Base-by-base conservation (phyloP, 2,329 filamentous ascomycete species). In the Zopfia rhizophila region DNA sequence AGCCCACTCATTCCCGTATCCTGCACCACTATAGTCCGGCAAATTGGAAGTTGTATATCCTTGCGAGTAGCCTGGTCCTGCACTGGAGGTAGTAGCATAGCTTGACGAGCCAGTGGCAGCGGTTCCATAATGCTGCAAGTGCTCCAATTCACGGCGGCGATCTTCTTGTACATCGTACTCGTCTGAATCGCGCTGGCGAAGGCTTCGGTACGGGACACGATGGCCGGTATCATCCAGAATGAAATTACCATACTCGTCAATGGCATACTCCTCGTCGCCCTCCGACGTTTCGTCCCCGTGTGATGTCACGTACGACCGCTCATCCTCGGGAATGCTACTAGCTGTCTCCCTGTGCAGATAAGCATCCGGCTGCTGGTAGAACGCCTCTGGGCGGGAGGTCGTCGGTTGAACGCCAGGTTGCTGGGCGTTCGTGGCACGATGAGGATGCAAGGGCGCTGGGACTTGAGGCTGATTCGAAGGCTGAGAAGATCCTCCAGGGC, bases 111-210 rank as follows among this genome's bases (percentile, higher is more conserved):
- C 70, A 24, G 55, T 62, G 14, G 63, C 56, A 25, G 65, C 54
- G 5, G 68, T 64, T 29, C 76, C 76, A 47, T 80, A 80, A 31
- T 70, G 70, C 32, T 74, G 73, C 18, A 75, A 62, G 40, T 77
- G 75, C 51, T 77, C 74, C n/a, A 73, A 68, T 58, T 80, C 78
- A 7, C 74, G 72, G 7, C 73, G 76, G 2, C 75, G 71, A 49
- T 80, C 79, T 24, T 78, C 79, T 35, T 76, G 71, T 12, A 78
- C 78, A 35, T 82, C 81, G 54, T 80, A 82, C 41, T 84, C 82
- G 32, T 84, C 81, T n/a, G 66, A 69, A 25, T 67, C 61, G 39
- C 60, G 64, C 16, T 62, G 61, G 19, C 61, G 68, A 8, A 69
- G 53, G 10, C 60, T 54, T 27, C 65, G 62, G 29, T 65, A 70